phyloP scores from a whole-genome alignment of 495 filamentous ascomycete species.

The Neurospora sp. region DNA sequence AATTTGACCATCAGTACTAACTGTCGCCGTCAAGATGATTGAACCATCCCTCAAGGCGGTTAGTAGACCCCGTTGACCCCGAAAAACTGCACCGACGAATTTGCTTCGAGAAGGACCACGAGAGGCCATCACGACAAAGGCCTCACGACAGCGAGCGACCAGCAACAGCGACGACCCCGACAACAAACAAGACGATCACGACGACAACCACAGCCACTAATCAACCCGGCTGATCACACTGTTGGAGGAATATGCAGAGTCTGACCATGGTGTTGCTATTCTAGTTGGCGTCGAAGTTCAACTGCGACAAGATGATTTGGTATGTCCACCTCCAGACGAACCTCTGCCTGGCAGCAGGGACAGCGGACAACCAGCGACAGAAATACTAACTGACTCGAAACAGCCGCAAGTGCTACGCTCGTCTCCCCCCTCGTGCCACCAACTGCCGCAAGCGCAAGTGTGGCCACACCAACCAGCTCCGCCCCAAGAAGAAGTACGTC shows the following conservation, averaged over 20 bases:
- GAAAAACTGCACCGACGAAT: not conserved
- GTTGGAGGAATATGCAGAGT: not conserved
- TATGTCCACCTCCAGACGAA: not conserved
- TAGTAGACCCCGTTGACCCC: not conserved
- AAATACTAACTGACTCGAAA: not conserved
- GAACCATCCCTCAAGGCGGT: not conserved
- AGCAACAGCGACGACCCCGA: not conserved
- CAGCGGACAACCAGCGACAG: not conserved
- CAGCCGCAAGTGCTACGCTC: conserved; percentile 95
- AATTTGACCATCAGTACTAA: not conserved
- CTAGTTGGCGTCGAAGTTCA: conserved; percentile 83
- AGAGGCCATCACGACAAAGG: not conserved
- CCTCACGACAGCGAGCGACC: not conserved
- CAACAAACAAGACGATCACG: not conserved
- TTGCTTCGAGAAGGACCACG: not conserved
- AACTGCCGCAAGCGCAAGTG: conserved; percentile 99
- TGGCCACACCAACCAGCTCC: conserved; percentile 98
- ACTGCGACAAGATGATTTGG: conserved; percentile 99
- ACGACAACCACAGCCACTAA: not conserved
- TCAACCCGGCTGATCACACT: too few species aligned
- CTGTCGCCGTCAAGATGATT: not conserved
- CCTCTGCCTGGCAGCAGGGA: not conserved
- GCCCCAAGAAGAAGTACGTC: conserved; percentile 93
- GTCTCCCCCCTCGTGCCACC: conserved; percentile 94
- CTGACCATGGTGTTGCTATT: not conserved